A percentile compares a stretch with the other conserved stretches of the same genome.
Conservation (phyloP, 2,329 filamentous ascomycete species). For the Fusarium secorum region DNA sequence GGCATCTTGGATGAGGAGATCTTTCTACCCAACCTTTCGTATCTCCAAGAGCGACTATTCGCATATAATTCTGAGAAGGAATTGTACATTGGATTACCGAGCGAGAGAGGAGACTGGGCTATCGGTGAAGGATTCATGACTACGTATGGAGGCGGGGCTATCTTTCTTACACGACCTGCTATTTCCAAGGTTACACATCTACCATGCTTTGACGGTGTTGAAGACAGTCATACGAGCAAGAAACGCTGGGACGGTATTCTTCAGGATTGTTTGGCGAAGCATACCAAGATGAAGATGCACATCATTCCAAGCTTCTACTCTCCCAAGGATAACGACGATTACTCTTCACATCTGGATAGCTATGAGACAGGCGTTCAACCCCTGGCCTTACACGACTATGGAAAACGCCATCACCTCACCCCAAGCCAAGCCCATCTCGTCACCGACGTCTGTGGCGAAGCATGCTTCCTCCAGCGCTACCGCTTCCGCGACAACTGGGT, state of each 20-base stretch:
- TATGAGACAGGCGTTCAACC: slow-evolving; percentile 53
- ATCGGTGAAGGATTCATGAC: slow-evolving; percentile 48
- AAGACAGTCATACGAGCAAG: slow-evolving; percentile 22
- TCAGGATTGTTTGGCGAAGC: slow-evolving; percentile 50
- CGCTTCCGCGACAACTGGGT: slow-evolving; percentile 57
- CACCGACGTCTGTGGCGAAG: slow-evolving; percentile 53
- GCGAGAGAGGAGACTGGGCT: slow-evolving; percentile 54
- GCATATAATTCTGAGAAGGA: slow-evolving; percentile 45
- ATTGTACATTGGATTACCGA: slow-evolving; percentile 54
- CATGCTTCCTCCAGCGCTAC: slow-evolving; percentile 58
- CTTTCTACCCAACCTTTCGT: slow-evolving; percentile 54
- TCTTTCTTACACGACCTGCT: slow-evolving; percentile 52
- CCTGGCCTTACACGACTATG: slow-evolving; percentile 52
- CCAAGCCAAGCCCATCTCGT: slow-evolving; percentile 54
- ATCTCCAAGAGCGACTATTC: slow-evolving; percentile 50
- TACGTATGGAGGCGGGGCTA: slow-evolving; percentile 55
- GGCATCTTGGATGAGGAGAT: slow-evolving; percentile 57
- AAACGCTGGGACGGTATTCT: slow-evolving; percentile 53
- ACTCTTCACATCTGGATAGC: slow-evolving; percentile 41
- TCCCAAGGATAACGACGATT: slow-evolving; percentile 46
- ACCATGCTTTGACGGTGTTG: slow-evolving; percentile 47
- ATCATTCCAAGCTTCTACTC: slow-evolving; percentile 55
- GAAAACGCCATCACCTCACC: slow-evolving; percentile 50
- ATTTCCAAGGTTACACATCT: slow-evolving; percentile 47
- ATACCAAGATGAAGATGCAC: slow-evolving; percentile 49